Evolutionary conservation across 2,329 filamentous ascomycete species (phyloP).

Genomic region (Aureobasidium subglaciale): DNA sequence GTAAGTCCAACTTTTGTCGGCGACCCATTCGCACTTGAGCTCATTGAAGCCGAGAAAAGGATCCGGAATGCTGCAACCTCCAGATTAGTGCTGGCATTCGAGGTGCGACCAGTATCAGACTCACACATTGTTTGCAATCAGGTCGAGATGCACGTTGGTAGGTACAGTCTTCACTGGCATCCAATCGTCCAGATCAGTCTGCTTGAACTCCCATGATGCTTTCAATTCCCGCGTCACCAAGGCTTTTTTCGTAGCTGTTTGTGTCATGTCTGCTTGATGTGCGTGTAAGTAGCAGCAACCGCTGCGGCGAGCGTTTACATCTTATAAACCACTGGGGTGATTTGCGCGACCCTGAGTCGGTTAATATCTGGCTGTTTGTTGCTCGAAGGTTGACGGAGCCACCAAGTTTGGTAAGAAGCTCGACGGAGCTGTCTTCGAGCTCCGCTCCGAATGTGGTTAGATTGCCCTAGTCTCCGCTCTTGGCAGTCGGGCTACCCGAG

Average conservation of each 20-base stretch:
- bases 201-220: slow-evolving; percentile 41
- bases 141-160: slow-evolving; percentile 42
- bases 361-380: neutral
- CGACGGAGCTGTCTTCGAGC: neutral
- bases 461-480: neutral
- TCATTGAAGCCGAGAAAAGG: slow-evolving; percentile 46
- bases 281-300: neutral
- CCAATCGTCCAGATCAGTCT: slow-evolving; percentile 37
- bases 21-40: slow-evolving; percentile 43
- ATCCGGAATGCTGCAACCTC: slow-evolving; percentile 38
- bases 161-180: slow-evolving; percentile 38
- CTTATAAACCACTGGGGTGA: neutral
- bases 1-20: slow-evolving; percentile 43
- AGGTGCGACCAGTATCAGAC: neutral
- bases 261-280: neutral
- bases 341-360: neutral
- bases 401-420: neutral
- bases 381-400: neutral
- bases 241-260: neutral
- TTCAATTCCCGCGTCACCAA: slow-evolving; percentile 22
- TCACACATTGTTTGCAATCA: slow-evolving; percentile 41
- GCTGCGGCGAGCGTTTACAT: neutral
- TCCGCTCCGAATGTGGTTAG: neutral
- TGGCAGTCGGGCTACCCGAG: neutral
- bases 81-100: neutral